Percentiles rank a stretch among this genome's conserved stretches.
Conservation (phyloP, 2,329 filamentous ascomycete genomes). For the Cercospora sesami region DNA sequence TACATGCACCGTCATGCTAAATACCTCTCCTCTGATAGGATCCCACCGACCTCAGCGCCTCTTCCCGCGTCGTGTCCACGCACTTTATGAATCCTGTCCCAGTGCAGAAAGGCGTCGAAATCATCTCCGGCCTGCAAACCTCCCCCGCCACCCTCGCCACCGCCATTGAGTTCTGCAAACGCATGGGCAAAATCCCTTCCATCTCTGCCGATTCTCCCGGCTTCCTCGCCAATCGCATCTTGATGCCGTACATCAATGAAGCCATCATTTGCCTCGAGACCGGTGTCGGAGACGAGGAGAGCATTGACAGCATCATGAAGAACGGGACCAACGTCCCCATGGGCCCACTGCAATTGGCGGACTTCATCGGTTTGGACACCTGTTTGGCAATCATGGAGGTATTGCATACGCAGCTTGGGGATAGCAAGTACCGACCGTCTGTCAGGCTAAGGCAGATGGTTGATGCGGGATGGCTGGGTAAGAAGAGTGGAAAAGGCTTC, state of each 20-base stretch:
- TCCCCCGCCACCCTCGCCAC: constrained; percentile 77
- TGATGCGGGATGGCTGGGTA: constrained; percentile 94
- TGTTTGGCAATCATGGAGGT: constrained; percentile 98
- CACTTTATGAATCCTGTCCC: constrained; percentile 99
- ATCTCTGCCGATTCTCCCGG: constrained; percentile 86
- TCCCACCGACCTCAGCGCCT: constrained; percentile 74
- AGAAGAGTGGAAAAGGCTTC: constrained; percentile 96
- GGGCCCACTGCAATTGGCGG: constrained; percentile 88
- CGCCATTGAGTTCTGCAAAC: constrained; percentile 80
- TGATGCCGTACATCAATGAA: constrained; percentile 99
- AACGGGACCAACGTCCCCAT: constrained; percentile 98
- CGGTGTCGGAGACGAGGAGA: constrained; percentile 80
- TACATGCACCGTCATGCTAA: constrained; percentile 20
- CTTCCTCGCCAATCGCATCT: constrained; percentile 91
- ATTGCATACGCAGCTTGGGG: constrained; percentile 83
- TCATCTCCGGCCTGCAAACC: constrained; percentile 92
- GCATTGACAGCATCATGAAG: constrained; percentile 98
- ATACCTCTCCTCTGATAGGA: constrained; percentile 49
- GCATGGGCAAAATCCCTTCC: constrained; percentile 90
- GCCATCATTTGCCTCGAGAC: constrained; percentile 95
- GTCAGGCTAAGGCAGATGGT: constrained; percentile 93
- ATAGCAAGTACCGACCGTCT: constrained; percentile 91
- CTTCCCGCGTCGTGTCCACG: constrained; percentile 87
- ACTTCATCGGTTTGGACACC: constrained; percentile 96
- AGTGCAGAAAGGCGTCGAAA: constrained; percentile 94